Percentiles rank a stretch among this genome's conserved stretches.
Evolutionary conservation across 352 stramenopile species (phyloP).

Genomic region (Lagenidium sp.): DNA sequence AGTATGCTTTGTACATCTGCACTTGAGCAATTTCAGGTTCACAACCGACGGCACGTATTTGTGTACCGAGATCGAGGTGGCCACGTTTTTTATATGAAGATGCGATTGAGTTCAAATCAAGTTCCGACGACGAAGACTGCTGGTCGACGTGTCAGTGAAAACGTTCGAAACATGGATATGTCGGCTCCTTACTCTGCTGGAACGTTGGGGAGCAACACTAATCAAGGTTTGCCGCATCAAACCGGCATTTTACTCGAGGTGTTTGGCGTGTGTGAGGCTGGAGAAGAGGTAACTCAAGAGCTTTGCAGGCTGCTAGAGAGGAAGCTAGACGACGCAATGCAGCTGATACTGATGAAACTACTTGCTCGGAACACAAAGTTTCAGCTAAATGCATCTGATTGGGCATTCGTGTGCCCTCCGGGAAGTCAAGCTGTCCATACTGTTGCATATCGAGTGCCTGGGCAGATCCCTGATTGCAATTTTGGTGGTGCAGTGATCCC

Average conservation of each 20-base stretch:
- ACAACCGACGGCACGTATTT: slow-evolving; percentile 83
- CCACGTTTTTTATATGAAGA: slow-evolving; percentile 88
- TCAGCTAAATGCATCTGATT: slow-evolving; percentile 60
- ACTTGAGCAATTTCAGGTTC: slow-evolving; percentile 85
- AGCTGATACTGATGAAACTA: slow-evolving; percentile 83
- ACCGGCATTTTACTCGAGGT: slow-evolving; percentile 54
- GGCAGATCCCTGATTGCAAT: too few relatives aligned
- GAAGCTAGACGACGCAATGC: slow-evolving; percentile 83
- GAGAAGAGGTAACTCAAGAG: slow-evolving; percentile 81
- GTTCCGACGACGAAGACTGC: too few relatives aligned
- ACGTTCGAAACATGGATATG: too few relatives aligned
- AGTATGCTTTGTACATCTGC: slow-evolving; percentile 79
- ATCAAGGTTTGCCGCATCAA: slow-evolving; percentile 16
- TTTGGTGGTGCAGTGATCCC: too few relatives aligned
- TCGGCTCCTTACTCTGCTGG: too few relatives aligned
- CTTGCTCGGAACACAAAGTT: slow-evolving; percentile 80
- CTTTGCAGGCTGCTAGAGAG: slow-evolving; percentile 69
- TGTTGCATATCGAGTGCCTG: too few relatives aligned
- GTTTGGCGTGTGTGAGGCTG: slow-evolving; percentile 69
- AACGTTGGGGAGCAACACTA: slow-evolving; percentile 4
- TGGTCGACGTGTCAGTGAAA: too few relatives aligned
- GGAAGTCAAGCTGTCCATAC: too few relatives aligned
- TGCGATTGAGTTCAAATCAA: slow-evolving; percentile 22
- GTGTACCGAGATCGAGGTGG: slow-evolving; percentile 79
- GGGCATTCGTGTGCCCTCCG: slow-evolving; percentile 70